Evolutionary conservation across 768 basidiomycete genomes (phyloP), one percentile per base, ranked within the genome.

Genomic region (Boletus sensibilis): DNA sequence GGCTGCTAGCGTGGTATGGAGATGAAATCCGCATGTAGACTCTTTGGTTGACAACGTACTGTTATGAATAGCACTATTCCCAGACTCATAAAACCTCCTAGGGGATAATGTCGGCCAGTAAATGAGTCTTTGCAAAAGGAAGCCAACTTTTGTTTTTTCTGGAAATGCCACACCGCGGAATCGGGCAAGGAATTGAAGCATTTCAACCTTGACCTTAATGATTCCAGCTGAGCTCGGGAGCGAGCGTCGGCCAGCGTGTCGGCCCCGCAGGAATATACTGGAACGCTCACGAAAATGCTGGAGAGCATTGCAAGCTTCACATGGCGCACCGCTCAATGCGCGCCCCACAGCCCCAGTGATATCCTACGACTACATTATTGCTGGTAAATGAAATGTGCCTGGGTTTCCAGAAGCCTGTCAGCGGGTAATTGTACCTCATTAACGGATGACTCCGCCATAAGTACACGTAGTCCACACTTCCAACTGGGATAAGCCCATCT

Each of bases 1-100:
- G 39, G 21, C 52, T 20, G 41, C 45, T 39, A 12, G 23, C 42
- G 35, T 13, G 34, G 33, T 27, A 20, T 44, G 39, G 33, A 62
- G 35, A 64, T 59, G 50, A 53, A 53, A 51, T 38, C 38, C 29
- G 49, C 45, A 42, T 43, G 50, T 27, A 9, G 18, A 10, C 34
- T 13, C 34, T 23, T 41, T 38, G 21, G 46, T 38, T 21, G 44
- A 48, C 60, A 50, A 53, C 54, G 53, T 50, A 49, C 29, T 18
- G 39, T 44, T 16, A 10, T 35, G 50, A 33, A 39, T 9, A 16
- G 10, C 31, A 5, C 5, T 12, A 4, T 54, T 61, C 64, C 33
- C 52, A 58, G 49, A 57, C 40, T 65, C 55, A 57, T 62, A 52
- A 54, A 39, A 31, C 37, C 25, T 31, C 27, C 5, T 16, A 12